phyloP scores from a whole-genome alignment of 1,284 basidiomycete species.

The Ganoderma multipileum region DNA sequence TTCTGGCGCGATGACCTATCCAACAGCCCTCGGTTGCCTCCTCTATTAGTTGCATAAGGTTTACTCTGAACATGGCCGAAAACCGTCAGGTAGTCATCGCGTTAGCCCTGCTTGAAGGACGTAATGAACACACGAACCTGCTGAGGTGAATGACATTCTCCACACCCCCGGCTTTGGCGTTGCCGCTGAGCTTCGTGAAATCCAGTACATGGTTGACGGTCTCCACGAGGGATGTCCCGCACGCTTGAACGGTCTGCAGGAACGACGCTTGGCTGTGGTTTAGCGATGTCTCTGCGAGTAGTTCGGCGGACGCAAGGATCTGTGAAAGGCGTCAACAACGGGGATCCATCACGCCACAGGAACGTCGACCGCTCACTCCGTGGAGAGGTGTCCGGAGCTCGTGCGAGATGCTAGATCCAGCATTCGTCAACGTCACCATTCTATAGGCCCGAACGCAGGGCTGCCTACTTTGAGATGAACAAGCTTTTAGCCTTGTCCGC shows the following conservation, averaged over 20 bases:
- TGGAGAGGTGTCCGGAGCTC: slow-evolving; percentile 91
- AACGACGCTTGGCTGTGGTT: slow-evolving; percentile 88
- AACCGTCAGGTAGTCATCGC: background rate
- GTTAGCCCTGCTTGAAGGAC: too few species aligned
- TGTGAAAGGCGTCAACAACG: slow-evolving; percentile 35
- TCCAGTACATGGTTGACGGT: slow-evolving; percentile 97
- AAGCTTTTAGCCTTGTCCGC: slow-evolving; percentile 93
- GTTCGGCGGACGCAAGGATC: slow-evolving; percentile 91
- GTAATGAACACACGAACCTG: slow-evolving; percentile 52
- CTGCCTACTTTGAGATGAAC: slow-evolving; percentile 85
- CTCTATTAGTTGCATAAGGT: slow-evolving; percentile 91
- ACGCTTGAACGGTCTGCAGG: slow-evolving; percentile 89
- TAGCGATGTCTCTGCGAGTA: slow-evolving; percentile 84
- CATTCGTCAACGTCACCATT: slow-evolving; percentile 14
- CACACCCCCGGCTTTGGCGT: slow-evolving; percentile 76
- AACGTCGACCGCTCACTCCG: slow-evolving; percentile 57
- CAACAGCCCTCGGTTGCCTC: slow-evolving; percentile 95
- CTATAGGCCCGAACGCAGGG: background rate
- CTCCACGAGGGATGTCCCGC: slow-evolving; percentile 84
- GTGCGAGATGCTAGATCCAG: slow-evolving; percentile 81
- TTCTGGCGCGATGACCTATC: slow-evolving; percentile 90
- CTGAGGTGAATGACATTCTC: slow-evolving; percentile 78
- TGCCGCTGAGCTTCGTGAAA: slow-evolving; percentile 95
- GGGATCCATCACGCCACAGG: slow-evolving; percentile 4
- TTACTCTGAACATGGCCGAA: slow-evolving; percentile 58